phyloP scores from a whole-genome alignment of 345 rosid species.

The Diplotaxis tenuifolia region DNA sequence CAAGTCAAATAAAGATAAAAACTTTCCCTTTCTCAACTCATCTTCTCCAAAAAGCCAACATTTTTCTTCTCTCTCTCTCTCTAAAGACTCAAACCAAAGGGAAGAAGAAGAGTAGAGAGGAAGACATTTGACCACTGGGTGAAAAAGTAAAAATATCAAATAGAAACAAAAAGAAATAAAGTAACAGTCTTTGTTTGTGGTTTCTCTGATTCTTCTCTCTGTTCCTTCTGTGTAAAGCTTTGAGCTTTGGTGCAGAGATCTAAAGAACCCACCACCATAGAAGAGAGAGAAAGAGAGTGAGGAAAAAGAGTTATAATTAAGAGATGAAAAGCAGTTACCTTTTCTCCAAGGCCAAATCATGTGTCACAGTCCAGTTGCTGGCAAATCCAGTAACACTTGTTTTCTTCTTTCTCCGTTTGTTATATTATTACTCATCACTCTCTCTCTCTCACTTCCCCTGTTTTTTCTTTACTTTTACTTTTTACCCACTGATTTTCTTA shows the following conservation, averaged over 20 bases:
- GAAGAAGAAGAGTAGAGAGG: constrained; percentile 27
- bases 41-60: constrained; percentile 40
- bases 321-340: constrained; percentile 38
- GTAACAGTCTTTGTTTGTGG: constrained; percentile 36
- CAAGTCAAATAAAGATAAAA: constrained; percentile 21
- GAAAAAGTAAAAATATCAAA: constrained; percentile 28
- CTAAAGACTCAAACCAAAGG: constrained; percentile 14
- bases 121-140: constrained; percentile 32
- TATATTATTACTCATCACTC: constrained; percentile 2
- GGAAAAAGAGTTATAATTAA: constrained; percentile 44
- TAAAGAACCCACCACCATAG: constrained; percentile 33
- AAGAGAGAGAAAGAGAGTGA: constrained; percentile 33
- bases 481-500: constrained; percentile 9
- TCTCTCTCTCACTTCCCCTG: neutral
- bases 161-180: constrained; percentile 25
- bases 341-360: constrained; percentile 52
- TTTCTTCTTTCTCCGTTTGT: constrained; percentile 32
- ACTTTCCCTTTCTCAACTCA: constrained; percentile 44
- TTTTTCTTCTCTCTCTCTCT: constrained; percentile 13
- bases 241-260: constrained; percentile 46
- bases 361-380: constrained; percentile 52
- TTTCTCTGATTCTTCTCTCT: constrained; percentile 37
- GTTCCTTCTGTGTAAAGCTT: constrained; percentile 45
- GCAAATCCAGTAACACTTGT: constrained; percentile 41
- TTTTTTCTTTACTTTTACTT: neutral